phyloP scores from a whole-genome alignment of 2,329 filamentous ascomycete genomes.

The Canariomyces notabilis region DNA sequence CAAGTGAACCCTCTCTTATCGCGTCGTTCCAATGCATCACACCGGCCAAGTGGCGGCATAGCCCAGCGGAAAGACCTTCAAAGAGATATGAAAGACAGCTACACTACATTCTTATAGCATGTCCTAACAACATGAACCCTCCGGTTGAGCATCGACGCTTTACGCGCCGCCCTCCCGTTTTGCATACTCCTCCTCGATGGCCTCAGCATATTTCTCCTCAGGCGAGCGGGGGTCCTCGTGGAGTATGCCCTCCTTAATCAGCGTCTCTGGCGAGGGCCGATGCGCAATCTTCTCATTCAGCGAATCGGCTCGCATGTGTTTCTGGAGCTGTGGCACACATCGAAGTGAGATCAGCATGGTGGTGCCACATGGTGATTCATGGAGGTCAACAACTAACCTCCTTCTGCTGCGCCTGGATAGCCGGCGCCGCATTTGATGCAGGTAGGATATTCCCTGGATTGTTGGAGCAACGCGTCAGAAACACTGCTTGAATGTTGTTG shows the following conservation, averaged over 20 bases:
- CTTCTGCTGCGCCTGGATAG: slow-evolving; percentile 72
- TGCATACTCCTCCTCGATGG: slow-evolving; percentile 60
- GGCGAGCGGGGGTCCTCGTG: slow-evolving; percentile 59
- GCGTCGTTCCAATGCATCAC: too few species aligned
- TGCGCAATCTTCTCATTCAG: slow-evolving; percentile 82
- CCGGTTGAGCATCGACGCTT: slow-evolving; percentile 14
- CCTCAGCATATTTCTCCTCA: slow-evolving; percentile 54
- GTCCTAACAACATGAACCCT: slow-evolving; percentile 1
- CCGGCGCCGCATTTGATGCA: slow-evolving; percentile 69
- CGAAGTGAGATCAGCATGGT: not conserved
- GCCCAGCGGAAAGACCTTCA: not conserved
- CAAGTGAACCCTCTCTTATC: too few species aligned
- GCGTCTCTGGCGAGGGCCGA: slow-evolving; percentile 68
- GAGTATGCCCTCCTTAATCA: slow-evolving; percentile 76
- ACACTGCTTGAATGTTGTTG: too few species aligned
- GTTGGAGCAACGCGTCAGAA: too few species aligned
- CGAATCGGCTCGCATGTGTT: slow-evolving; percentile 79
- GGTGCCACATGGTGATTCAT: not conserved
- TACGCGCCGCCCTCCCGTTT: slow-evolving; percentile 58
- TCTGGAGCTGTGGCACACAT: slow-evolving; percentile 57
- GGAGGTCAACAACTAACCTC: slow-evolving; percentile 44
- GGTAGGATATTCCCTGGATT: slow-evolving; percentile 92
- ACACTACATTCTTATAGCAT: not conserved
- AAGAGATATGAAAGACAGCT: not conserved
- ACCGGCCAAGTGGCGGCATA: too few species aligned